Conservation (phyloP, 2,329 filamentous ascomycete genomes). For the Amauroascus niger region DNA sequence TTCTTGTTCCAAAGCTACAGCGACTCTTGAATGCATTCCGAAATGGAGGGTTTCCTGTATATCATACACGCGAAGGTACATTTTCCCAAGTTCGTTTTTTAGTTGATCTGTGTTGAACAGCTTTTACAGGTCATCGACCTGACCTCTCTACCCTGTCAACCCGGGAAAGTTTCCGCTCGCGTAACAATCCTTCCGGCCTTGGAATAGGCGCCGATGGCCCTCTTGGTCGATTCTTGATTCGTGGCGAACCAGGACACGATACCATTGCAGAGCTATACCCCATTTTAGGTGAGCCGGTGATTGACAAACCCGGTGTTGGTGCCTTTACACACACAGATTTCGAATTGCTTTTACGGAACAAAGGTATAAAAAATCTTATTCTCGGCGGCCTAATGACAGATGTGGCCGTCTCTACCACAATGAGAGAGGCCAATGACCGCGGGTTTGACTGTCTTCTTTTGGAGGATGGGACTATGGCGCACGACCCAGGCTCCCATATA, state of each 20-base stretch:
- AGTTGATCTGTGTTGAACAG: conserved; percentile 4
- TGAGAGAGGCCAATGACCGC: conserved; percentile 48
- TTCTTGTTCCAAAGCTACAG: conserved; percentile 35
- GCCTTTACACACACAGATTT: conserved; percentile 48
- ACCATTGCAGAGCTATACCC: conserved; percentile 47
- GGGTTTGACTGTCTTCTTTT: conserved; percentile 47
- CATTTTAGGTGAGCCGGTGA: conserved; percentile 39
- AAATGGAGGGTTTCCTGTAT: conserved; percentile 34
- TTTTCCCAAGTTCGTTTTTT: conserved; percentile 9
- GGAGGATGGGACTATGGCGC: conserved; percentile 41
- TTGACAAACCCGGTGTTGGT: conserved; percentile 48
- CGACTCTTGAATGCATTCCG: conserved; percentile 33
- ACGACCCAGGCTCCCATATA: conserved; percentile 34
- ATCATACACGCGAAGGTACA: conserved; percentile 40
- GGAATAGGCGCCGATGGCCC: conserved; percentile 47
- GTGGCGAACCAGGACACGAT: conserved; percentile 50
- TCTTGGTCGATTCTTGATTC: conserved; percentile 49
- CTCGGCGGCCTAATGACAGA: conserved; percentile 48
- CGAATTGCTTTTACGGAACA: conserved; percentile 43
- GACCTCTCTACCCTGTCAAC: conserved; percentile 48
- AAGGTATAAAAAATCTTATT: conserved; percentile 45
- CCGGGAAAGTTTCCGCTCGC: conserved; percentile 46
- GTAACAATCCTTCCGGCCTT: conserved; percentile 43
- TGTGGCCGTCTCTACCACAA: conserved; percentile 47
- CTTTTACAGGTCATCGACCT: conserved; percentile 36